Evolutionary conservation across 192 early-diverging fungal species (phyloP).

Genomic region (Backusella luteola): DNA sequence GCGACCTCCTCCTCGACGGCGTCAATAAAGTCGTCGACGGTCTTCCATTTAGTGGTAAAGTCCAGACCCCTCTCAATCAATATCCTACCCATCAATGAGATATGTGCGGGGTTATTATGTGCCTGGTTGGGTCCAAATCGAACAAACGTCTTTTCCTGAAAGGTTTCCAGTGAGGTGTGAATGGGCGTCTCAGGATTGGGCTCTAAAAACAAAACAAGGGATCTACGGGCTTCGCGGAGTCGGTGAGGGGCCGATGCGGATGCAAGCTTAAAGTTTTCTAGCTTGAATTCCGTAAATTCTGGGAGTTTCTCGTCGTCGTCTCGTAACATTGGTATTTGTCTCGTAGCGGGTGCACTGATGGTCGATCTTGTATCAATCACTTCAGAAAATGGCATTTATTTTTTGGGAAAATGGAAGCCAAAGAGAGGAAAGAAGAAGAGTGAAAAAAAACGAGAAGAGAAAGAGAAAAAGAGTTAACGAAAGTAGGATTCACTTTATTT

Average conservation of each 20-base stretch:
- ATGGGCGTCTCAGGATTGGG: slow-evolving; percentile 18
- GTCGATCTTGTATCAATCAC: slow-evolving; percentile 14
- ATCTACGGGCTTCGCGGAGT: slow-evolving; percentile 27
- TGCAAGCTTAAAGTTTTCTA: slow-evolving; percentile 15
- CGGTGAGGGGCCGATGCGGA: slow-evolving; percentile 20
- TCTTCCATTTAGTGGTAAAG: slow-evolving; percentile 25
- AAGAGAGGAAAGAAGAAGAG: neutral
- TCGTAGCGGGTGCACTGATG: neutral
- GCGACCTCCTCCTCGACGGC: slow-evolving; percentile 27
- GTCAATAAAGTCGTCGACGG: slow-evolving; percentile 22
- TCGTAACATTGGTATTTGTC: neutral
- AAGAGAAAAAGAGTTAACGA: neutral
- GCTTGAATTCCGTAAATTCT: slow-evolving; percentile 28
- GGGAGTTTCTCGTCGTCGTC: neutral
- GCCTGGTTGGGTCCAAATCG: slow-evolving; percentile 38
- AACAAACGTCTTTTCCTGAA: slow-evolving; percentile 29
- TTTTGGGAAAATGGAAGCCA: neutral
- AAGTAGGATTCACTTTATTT: neutral
- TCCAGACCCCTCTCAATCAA: slow-evolving; percentile 23
- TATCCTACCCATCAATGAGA: slow-evolving; percentile 23
- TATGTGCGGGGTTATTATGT: slow-evolving; percentile 29
- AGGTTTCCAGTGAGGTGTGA: slow-evolving; percentile 21
- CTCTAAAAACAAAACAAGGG: slow-evolving; percentile 28
- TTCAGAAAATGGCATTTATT: slow-evolving; percentile 8
- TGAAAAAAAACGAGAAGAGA: neutral